Base-by-base conservation (phyloP, 306 rosid genomes). In the Cicer arietinum region DNA sequence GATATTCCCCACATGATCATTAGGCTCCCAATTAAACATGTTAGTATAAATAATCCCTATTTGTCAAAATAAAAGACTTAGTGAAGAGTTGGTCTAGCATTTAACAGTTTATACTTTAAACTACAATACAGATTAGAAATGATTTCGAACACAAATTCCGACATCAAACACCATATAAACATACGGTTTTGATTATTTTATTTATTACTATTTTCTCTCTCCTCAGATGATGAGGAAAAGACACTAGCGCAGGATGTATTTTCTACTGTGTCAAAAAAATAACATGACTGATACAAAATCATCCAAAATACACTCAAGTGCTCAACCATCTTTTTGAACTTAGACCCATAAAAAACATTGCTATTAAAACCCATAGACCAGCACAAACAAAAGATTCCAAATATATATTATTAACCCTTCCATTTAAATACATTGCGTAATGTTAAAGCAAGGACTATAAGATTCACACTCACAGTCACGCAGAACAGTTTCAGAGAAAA, bases 351-450 rank as follows among this genome's bases (percentile, higher is more conserved):
- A 44, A 44, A 44, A 44, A 48, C 43, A 68, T 8, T 68, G 17
- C 66, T 16, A 37, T 16, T 16, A 14, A 20, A 68, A 71, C 57
- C 30, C 30, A 48, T 56, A 16, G 0, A 73, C 58, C 20, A 53
- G 60, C 76, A 47, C 48, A 71, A 35, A 54, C 54, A 62, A 10
- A 82, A 69, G 41, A 65, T 63, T 67, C 67, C 57, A 64, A 76
- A 63, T 42, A 70, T 74, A 70, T 6, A 54, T n/a, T 20, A 52
- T 20, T 51, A 68, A 58, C 6, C 62, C 50, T 39, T 6, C 2
- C 67, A 18, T 13, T 6, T 45, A 40, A 18, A 37, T 18, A 30
- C 63, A 74, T 18, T 40, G 35, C 7, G 4, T 66, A 51, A 7
- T n/a, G 14, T 60, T 42, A 39, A 20, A 81, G 48, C 48, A 2